These are phyloP conservation scores for Heimioporus sp. DNA, from an alignment of 768 basidiomycete species.

Conservation along the genomic window DNA sequence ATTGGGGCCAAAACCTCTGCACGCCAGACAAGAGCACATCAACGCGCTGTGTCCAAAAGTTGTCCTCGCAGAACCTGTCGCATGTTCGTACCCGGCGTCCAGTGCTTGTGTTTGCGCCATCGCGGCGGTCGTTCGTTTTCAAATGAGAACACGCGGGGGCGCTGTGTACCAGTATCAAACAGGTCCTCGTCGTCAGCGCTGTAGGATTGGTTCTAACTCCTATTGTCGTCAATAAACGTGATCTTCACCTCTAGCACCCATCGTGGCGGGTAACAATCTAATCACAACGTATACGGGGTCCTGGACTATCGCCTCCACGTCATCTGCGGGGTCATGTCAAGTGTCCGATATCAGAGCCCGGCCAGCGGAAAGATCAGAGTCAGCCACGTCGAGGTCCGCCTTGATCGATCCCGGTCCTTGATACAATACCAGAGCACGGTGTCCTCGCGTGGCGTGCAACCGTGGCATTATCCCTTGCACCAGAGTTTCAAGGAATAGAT, in stretches of 20 bases:
- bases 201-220: neutral
- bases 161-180: neutral
- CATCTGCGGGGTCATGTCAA: neutral
- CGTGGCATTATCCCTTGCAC: neutral
- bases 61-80: neutral
- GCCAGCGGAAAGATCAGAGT: neutral
- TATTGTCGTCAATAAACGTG: neutral
- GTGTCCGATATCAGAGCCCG: neutral
- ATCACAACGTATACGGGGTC: neutral
- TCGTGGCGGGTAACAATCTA: neutral
- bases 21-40: neutral
- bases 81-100: neutral
- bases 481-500: neutral
- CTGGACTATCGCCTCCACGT: neutral
- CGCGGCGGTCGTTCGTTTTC: neutral
- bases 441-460: neutral
- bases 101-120: neutral
- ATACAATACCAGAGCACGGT: neutral
- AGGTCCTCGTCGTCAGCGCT: neutral
- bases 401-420: neutral
- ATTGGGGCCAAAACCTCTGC: neutral
- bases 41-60: constrained; percentile 13
- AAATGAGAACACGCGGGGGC: neutral
- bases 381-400: neutral
- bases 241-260: neutral